Percentiles rank a stretch among this genome's conserved stretches.
phyloP scores from a whole-genome alignment of 2,329 filamentous ascomycete species.

The Fusarium napiforme region DNA sequence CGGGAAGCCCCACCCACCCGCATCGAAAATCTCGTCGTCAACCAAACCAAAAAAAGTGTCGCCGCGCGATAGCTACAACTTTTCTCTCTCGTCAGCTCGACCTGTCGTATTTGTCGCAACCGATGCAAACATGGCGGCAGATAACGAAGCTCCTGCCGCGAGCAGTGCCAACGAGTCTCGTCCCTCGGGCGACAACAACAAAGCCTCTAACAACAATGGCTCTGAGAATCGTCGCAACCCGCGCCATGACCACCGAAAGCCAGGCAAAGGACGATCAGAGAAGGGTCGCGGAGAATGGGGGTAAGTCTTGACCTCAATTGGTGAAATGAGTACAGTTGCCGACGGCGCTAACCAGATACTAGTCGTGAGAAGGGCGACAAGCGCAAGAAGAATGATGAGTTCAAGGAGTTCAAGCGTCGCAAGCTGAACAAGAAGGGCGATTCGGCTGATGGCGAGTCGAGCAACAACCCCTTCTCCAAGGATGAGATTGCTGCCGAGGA shows the following conservation, averaged over 20 bases:
- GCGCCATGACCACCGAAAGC: slow-evolving; percentile 45
- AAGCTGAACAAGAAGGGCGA: slow-evolving; percentile 54
- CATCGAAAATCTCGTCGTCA: slow-evolving; percentile 39
- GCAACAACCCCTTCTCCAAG: slow-evolving; percentile 65
- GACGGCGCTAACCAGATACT: slow-evolving; percentile 50
- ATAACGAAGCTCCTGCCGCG: slow-evolving; percentile 46
- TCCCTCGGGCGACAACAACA: slow-evolving; percentile 36
- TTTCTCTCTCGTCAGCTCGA: background rate
- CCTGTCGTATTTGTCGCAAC: slow-evolving; percentile 28
- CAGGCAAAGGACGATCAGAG: slow-evolving; percentile 45
- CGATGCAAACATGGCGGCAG: slow-evolving; percentile 50
- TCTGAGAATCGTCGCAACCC: slow-evolving; percentile 44
- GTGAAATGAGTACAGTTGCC: slow-evolving; percentile 34
- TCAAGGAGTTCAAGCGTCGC: slow-evolving; percentile 55
- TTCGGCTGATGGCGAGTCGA: slow-evolving; percentile 43
- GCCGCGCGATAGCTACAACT: slow-evolving; percentile 12
- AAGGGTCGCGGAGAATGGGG: slow-evolving; percentile 48
- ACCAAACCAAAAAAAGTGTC: slow-evolving; percentile 28
- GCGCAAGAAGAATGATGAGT: slow-evolving; percentile 54
- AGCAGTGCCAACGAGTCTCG: slow-evolving; percentile 35
- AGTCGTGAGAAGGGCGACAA: slow-evolving; percentile 53
- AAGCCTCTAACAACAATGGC: slow-evolving; percentile 25
- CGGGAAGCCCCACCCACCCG: slow-evolving; percentile 36
- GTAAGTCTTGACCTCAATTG: slow-evolving; percentile 32
- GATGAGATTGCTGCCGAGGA: slow-evolving; percentile 91